Percentiles rank a stretch among this genome's conserved stretches.
Conservation (phyloP, 495 filamentous ascomycete genomes). For the Aspergillus ellipticus region DNA sequence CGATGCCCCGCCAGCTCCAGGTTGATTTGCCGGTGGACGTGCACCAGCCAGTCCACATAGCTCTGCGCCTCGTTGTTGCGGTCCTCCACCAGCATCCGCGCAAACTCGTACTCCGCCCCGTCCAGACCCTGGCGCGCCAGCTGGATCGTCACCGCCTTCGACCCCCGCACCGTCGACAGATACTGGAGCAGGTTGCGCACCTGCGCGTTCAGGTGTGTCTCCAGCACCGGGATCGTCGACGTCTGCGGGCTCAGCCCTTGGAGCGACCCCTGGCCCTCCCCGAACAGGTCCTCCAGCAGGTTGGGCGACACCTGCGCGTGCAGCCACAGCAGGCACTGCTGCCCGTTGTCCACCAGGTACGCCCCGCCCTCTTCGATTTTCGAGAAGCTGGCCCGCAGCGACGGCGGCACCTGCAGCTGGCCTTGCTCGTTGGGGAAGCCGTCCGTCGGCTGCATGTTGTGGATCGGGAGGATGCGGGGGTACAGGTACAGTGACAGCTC, state of each 20-base stretch:
- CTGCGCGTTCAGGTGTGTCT: conserved; percentile 93
- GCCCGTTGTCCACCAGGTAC: conserved; percentile 98
- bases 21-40: conserved; percentile 88
- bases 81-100: conserved; percentile 84
- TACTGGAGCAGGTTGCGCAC: conserved; percentile 91
- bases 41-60: conserved; percentile 98
- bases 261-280: conserved; percentile 67
- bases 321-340: conserved; percentile 85
- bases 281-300: conserved; percentile 87
- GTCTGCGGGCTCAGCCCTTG: conserved; percentile 73
- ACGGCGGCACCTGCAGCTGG: conserved; percentile 68
- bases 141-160: conserved; percentile 85
- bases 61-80: conserved; percentile 95
- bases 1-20: conserved; percentile 78
- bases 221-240: conserved; percentile 66
- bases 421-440: conserved; percentile 88
- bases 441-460: conserved; percentile 72
- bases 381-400: conserved; percentile 78
- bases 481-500: conserved; percentile 94
- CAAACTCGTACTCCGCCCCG: conserved; percentile 95
- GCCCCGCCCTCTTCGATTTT: conserved; percentile 90
- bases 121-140: conserved; percentile 90
- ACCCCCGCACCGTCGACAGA: conserved; percentile 72
- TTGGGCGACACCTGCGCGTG: conserved; percentile 74
- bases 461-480: conserved; percentile 85